A percentile compares a stretch with the other conserved stretches of the same genome.
Conservation (phyloP, 345 rosid genomes). For the Dipteronia sinensis region DNA sequence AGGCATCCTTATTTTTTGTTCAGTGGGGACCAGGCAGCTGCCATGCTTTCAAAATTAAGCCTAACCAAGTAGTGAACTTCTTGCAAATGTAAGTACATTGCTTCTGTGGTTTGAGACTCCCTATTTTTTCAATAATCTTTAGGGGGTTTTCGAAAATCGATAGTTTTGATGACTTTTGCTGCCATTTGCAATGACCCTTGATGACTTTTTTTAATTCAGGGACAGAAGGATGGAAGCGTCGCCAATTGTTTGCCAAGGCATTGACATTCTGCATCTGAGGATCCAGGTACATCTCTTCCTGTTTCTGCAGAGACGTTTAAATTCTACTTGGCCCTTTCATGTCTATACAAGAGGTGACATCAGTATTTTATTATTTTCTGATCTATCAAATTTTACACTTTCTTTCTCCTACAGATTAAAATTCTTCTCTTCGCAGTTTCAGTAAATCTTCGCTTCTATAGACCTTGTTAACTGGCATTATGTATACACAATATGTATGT, state of each 20-base stretch:
- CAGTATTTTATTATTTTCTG: background rate
- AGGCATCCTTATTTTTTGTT: slow-evolving; percentile 92
- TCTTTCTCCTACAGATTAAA: background rate
- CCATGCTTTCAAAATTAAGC: slow-evolving; percentile 78
- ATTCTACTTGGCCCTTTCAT: background rate
- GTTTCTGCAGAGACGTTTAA: slow-evolving; percentile 1
- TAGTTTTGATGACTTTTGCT: background rate
- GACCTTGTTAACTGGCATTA: background rate
- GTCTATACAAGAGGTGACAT: slow-evolving; percentile 2
- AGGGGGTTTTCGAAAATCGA: background rate
- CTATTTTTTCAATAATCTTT: background rate
- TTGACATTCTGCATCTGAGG: background rate
- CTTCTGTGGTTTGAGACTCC: background rate
- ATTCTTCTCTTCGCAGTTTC: slow-evolving; percentile 1
- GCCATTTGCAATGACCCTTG: background rate
- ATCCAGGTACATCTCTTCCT: background rate
- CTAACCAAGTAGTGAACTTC: slow-evolving; percentile 47
- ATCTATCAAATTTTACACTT: background rate
- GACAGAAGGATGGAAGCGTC: background rate
- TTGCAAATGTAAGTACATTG: slow-evolving; percentile 20
- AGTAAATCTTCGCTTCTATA: slow-evolving; percentile 1
- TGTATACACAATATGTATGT: background rate
- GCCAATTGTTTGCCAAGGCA: background rate
- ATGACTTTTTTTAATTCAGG: background rate
- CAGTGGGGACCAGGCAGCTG: slow-evolving; percentile 94